These are phyloP conservation scores for Tricholomella constricta DNA, from an alignment of 768 basidiomycete genomes.

Conservation along the genomic window DNA sequence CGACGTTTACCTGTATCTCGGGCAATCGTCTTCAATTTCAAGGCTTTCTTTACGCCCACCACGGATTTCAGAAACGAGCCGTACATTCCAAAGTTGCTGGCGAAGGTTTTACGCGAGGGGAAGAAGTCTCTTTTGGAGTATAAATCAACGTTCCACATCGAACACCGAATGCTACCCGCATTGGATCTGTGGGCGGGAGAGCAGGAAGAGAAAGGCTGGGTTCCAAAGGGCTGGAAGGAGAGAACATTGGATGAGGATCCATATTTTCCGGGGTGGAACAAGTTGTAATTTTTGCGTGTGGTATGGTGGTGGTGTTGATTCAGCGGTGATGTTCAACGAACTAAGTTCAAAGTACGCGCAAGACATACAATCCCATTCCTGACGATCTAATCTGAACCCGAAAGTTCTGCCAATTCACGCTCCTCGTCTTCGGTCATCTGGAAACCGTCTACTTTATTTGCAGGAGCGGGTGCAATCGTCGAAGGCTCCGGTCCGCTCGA, in stretches of 20 bases:
- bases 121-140: constrained; percentile 43
- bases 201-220: constrained; percentile 47
- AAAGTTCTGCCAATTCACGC: constrained; percentile 79
- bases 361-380: not conserved
- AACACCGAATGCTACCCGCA: constrained; percentile 47
- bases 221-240: constrained; percentile 49
- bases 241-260: constrained; percentile 53
- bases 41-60: constrained; percentile 53
- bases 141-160: constrained; percentile 42
- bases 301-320: not conserved
- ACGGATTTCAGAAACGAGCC: constrained; percentile 45
- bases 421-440: constrained; percentile 87
- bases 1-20: constrained; percentile 48
- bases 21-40: constrained; percentile 56
- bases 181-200: constrained; percentile 48
- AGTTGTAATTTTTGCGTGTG: not conserved
- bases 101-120: constrained; percentile 44
- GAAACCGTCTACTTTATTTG: constrained; percentile 26
- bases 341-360: not conserved
- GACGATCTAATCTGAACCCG: constrained; percentile 34
- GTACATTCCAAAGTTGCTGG: constrained; percentile 47
- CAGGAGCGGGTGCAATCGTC: constrained; percentile 11
- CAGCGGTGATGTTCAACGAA: not conserved
- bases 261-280: constrained; percentile 51
- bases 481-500: constrained; percentile 12